Conservation (phyloP, 257 asterid species). For the Asclepias syriaca region DNA sequence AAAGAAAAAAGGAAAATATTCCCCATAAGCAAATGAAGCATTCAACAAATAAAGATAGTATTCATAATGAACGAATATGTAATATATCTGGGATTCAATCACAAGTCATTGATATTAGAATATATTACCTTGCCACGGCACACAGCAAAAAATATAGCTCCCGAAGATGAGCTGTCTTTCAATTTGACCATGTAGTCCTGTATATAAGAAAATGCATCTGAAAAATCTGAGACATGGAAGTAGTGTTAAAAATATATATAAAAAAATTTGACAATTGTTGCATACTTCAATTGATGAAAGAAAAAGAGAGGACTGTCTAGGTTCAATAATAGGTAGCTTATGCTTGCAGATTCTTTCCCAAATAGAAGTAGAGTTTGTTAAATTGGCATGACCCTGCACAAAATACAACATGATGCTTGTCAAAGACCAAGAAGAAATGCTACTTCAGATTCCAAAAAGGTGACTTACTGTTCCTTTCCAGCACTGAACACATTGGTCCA, state of each 20-base stretch:
- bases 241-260: slow-evolving; percentile 6
- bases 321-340: slow-evolving; percentile 94
- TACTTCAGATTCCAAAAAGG: slow-evolving; percentile 10
- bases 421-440: slow-evolving; percentile 4
- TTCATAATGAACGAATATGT: not conserved
- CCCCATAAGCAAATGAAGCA: not conserved
- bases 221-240: slow-evolving; percentile 15
- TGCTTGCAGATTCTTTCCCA: slow-evolving; percentile 98
- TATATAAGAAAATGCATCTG: slow-evolving; percentile 23
- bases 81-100: not conserved
- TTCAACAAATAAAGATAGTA: not conserved
- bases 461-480: slow-evolving; percentile 76
- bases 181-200: slow-evolving; percentile 90
- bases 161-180: slow-evolving; percentile 60
- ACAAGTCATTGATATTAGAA: not conserved
- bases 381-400: slow-evolving; percentile 55
- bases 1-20: not conserved
- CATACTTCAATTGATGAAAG: slow-evolving; percentile 70
- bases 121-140: slow-evolving; percentile 93
- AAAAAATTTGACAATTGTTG: slow-evolving; percentile 14
- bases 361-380: slow-evolving; percentile 55
- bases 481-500: slow-evolving; percentile 84
- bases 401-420: slow-evolving; percentile 14
- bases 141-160: slow-evolving; percentile 92
- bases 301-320: slow-evolving; percentile 90